Evolutionary conservation across 83 land plant genomes (phyloP).

Genomic region (Diphasiastrum complanatum): DNA sequence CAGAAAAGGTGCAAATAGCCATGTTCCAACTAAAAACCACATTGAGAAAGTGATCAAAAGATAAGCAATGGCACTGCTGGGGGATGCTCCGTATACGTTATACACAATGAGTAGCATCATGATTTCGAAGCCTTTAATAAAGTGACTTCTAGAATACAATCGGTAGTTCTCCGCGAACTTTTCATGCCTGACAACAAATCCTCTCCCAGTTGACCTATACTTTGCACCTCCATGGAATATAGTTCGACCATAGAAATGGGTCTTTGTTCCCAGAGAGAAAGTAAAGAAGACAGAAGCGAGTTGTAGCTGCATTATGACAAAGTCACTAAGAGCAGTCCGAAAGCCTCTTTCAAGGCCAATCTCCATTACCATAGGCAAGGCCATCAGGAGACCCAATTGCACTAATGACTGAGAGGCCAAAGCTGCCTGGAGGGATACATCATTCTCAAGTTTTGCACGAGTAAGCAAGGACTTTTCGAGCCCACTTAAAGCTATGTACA

Average conservation of each 20-base stretch:
- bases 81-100: constrained; percentile 33
- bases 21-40: constrained; percentile 69
- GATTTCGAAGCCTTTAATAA: constrained; percentile 66
- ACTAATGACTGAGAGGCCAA: constrained; percentile 73
- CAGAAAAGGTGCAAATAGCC: constrained; percentile 75
- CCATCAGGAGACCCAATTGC: constrained; percentile 79
- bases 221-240: constrained; percentile 91
- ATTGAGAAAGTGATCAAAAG: constrained; percentile 48
- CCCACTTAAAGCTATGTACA: constrained; percentile 58
- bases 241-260: constrained; percentile 81
- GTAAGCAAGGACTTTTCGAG: constrained; percentile 45
- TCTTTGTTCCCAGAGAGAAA: constrained; percentile 76
- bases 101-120: constrained; percentile 56
- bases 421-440: constrained; percentile 44
- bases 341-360: constrained; percentile 87
- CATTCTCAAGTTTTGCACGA: constrained; percentile 31
- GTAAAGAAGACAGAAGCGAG: constrained; percentile 83
- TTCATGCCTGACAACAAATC: constrained; percentile 81
- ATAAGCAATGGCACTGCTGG: constrained; percentile 28
- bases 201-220: constrained; percentile 85
- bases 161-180: constrained; percentile 71
- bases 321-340: constrained; percentile 64
- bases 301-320: constrained; percentile 86
- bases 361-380: constrained; percentile 90
- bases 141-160: constrained; percentile 71